A percentile compares a stretch with the other conserved stretches of the same genome.
Conservation (phyloP, 345 rosid species). For the Aquilaria malaccensis region DNA sequence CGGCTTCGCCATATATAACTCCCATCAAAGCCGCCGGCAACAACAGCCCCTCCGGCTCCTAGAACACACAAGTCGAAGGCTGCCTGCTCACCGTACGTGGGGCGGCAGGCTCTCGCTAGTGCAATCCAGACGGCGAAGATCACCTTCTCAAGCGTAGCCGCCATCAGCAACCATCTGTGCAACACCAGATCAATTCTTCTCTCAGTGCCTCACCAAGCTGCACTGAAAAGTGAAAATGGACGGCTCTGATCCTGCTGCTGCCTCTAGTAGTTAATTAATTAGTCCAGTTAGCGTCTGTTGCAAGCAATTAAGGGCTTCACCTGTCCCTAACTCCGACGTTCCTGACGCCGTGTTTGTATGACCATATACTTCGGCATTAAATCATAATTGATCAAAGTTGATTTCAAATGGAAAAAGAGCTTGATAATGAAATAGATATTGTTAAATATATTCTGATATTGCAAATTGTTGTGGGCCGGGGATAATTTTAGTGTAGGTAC, state of each 20-base stretch:
- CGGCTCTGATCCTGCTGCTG: conserved; percentile 22
- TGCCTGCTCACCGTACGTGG: conserved; percentile 62
- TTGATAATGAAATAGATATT: no score
- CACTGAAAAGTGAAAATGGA: conserved; percentile 15
- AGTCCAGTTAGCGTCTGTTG: no score
- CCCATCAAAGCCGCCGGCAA: conserved; percentile 32
- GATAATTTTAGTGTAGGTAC: neutral
- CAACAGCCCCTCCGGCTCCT: conserved; percentile 10
- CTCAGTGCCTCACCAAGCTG: conserved; percentile 21
- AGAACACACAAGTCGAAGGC: conserved; percentile 17
- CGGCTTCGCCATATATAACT: conserved; percentile 49
- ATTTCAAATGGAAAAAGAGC: no score
- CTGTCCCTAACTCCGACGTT: no score
- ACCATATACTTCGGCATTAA: no score
- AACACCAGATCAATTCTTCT: conserved; percentile 54
- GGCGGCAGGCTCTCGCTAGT: conserved; percentile 77
- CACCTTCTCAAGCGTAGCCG: conserved; percentile 52
- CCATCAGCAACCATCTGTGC: conserved; percentile 65
- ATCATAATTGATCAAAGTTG: no score
- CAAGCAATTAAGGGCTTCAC: no score
- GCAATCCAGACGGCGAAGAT: conserved; percentile 62
- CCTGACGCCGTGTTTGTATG: no score
- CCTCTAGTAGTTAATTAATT: neutral
- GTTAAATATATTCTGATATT: no score
- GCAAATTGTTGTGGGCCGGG: no score